Percentiles rank a stretch among this genome's conserved stretches.
phyloP scores from a whole-genome alignment of 1,139 yeast species.

The Keqinozyma sinolaborantium region DNA sequence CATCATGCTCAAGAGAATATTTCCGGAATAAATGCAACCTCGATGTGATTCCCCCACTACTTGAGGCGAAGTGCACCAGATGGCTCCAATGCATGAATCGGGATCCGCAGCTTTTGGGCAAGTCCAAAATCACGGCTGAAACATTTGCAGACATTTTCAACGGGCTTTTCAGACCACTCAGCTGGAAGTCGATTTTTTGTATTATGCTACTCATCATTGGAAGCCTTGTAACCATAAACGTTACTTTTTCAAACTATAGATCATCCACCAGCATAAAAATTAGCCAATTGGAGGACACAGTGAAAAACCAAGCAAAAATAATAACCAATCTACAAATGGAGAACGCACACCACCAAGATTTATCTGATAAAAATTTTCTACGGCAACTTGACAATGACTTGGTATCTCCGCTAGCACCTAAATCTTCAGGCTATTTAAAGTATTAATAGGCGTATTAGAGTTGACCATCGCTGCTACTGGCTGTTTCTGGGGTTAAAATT shows the following conservation, averaged over 20 bases:
- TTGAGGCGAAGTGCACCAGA: constrained; percentile 64
- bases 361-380: constrained; percentile 2
- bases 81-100: constrained; percentile 88
- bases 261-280: constrained; percentile 12
- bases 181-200: constrained; percentile 68
- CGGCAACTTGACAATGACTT: constrained; percentile 6
- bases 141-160: constrained; percentile 79
- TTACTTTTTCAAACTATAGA: constrained; percentile 19
- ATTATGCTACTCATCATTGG: constrained; percentile 16
- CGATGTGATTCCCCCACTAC: constrained; percentile 59
- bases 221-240: constrained; percentile 17
- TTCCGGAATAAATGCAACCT: constrained; percentile 62
- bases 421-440: neutral
- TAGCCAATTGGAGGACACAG: constrained; percentile 11
- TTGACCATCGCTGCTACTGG: too few relatives aligned
- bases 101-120: constrained; percentile 77
- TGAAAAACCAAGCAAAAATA: constrained; percentile 12
- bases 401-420: neutral
- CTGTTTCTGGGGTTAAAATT: neutral
- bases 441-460: too few relatives aligned
- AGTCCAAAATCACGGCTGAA: constrained; percentile 74
- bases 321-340: constrained; percentile 7
- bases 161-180: constrained; percentile 70
- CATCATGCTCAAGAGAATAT: constrained; percentile 68
- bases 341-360: constrained; percentile 1